Evolutionary conservation across 169 alveolate species (phyloP), one percentile per base, ranked within the genome.

Genomic region (Cryptosporidium bovis): DNA sequence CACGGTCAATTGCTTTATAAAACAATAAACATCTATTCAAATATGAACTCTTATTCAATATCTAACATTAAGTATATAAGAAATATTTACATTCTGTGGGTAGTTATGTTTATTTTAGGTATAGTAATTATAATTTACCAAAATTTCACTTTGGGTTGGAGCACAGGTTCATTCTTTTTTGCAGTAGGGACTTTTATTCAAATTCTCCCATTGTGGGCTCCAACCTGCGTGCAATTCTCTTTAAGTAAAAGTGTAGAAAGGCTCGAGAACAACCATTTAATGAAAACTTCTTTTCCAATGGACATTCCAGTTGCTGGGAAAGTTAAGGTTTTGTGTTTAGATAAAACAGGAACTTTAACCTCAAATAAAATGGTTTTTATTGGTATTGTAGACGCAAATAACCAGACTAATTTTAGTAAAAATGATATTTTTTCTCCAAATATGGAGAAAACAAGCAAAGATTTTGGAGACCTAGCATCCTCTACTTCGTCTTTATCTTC

Each of bases 111-210:
- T 13, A 55, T 51, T 8, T 40, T 71, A 7, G 87, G 77, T 7
- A 27, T 18, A 8, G 46, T 48, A n/a, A 51, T 66, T 12, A 77
- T 77, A 24, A 6, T 77, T 10, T 77, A 77, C 16, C 87, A 77
- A 34, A 77, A 60, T 36, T 66, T 58, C n/a, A 12, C 64, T 8
- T 71, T 77, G 36, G 87, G 87, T 1, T 77, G 87, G 87, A 77
- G 64, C 18, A 60, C 71, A n/a, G 87, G 87, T 3, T 77, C 87
- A n/a, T 77, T 77, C 50, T 77, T 77, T 66, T 77, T 77, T 29
- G 87, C 87, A 24, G 87, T 77, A 27, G 87, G 87, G n/a, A 77
- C 87, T 24, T 77, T 77, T 20, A 77, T 77, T 3, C 87, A 77
- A 27, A 7, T 77, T 1, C 64, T 77, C 16, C 87, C 87, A 13